A percentile compares a stretch with the other conserved stretches of the same genome.
Conservation (phyloP, 345 rosid genomes). For the Brassica nigra region DNA sequence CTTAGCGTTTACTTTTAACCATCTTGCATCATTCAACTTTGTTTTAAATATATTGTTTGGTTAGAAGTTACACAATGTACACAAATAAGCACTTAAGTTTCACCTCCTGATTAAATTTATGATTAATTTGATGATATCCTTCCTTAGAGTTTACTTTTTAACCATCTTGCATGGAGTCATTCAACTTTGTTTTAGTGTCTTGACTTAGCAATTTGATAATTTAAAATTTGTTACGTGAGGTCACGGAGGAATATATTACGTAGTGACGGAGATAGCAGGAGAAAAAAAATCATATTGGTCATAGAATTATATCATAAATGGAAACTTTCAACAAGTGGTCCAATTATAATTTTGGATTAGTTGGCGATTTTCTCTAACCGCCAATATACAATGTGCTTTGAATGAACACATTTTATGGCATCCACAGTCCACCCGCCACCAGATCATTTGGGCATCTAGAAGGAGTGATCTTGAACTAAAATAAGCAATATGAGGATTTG, state of each 20-base stretch:
- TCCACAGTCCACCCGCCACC: background rate
- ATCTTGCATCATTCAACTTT: background rate
- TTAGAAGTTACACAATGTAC: background rate
- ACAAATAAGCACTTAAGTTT: background rate
- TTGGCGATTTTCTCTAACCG: slow-evolving; percentile 1
- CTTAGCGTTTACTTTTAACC: background rate
- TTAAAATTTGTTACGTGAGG: slow-evolving; percentile 10
- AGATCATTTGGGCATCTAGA: background rate
- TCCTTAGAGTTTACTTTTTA: background rate
- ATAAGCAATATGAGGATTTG: background rate
- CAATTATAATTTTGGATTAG: background rate
- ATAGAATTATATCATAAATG: background rate
- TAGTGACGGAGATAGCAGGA: slow-evolving; percentile 7
- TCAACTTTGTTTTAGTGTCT: background rate
- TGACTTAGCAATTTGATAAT: background rate
- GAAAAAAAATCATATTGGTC: slow-evolving; percentile 10
- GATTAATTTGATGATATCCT: background rate
- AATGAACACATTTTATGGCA: background rate
- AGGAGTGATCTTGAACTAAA: background rate
- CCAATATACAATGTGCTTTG: background rate
- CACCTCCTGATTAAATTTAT: background rate
- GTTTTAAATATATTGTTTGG: background rate
- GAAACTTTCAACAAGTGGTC: slow-evolving; percentile 14
- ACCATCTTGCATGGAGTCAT: background rate
- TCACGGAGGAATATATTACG: slow-evolving; percentile 22